These are phyloP conservation scores for Aspergillus alliaceus DNA, from an alignment of 2,329 filamentous ascomycete genomes.

Conservation along the genomic window DNA sequence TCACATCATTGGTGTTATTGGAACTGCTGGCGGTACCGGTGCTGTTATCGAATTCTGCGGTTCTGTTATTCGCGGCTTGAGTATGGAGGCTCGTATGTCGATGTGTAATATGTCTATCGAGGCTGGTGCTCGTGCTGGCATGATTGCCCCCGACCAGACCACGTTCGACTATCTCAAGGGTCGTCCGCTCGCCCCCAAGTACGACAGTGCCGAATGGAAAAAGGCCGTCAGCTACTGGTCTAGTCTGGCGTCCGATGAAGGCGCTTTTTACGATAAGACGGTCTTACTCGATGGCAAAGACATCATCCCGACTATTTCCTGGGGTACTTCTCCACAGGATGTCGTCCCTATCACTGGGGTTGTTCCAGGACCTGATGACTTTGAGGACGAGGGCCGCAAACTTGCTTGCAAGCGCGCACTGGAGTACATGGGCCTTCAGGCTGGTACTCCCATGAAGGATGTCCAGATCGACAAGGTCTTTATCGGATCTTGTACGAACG, in stretches of 20 bases:
- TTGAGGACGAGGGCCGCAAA: conserved; percentile 77
- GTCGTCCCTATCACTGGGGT: conserved; percentile 88
- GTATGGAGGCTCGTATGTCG: conserved; percentile 98
- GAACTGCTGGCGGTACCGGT: conserved; percentile 91
- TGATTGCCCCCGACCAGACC: conserved; percentile 91
- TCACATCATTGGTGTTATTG: conserved; percentile 88
- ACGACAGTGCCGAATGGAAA: conserved; percentile 84
- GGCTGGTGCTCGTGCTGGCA: conserved; percentile 88
- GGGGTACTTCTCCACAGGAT: conserved; percentile 96
- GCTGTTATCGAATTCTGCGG: conserved; percentile 97
- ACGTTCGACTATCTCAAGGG: conserved; percentile 96
- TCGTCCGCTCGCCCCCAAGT: conserved; percentile 81
- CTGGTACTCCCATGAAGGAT: conserved; percentile 90
- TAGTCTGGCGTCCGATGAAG: conserved; percentile 79
- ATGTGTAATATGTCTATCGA: conserved; percentile 99
- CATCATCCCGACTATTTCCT: conserved; percentile 88
- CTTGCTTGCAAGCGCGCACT: conserved; percentile 75
- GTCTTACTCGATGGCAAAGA: conserved; percentile 90
- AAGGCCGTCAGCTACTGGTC: conserved; percentile 87
- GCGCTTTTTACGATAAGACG: conserved; percentile 84
- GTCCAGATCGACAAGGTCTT: conserved; percentile 93
- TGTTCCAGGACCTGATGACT: conserved; percentile 89
- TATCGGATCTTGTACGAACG: conserved; percentile 97
- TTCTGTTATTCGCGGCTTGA: conserved; percentile 82
- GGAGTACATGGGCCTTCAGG: conserved; percentile 91